Base-by-base conservation (phyloP, 345 rosid genomes). In the Eutrema japonicum region DNA sequence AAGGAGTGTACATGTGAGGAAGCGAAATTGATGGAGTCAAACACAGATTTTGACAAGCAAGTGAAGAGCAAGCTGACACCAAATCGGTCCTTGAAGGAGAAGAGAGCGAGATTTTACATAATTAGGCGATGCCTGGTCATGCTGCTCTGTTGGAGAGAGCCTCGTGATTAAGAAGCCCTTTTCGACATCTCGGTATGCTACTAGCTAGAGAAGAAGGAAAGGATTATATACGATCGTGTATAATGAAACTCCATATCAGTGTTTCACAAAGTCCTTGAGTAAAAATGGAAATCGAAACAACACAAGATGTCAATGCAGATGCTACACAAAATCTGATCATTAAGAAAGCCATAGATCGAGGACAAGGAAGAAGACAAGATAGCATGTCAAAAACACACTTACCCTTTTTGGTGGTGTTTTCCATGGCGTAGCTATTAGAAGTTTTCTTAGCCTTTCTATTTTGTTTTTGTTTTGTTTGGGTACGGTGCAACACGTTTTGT, bases 101-200 rank as follows among this genome's bases (percentile, higher is more conserved):
- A 85, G 66, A 83, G 83, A 73, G 81, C 89, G 26, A 86, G 86
- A 77, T 33, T 87, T 29, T 89, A 87, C 78, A 82, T 89, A 69
- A 79, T 91, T 5, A 79, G 83, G 41, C 84, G 83, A 4, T 91
- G 97, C 32, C 70, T 89, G 14, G 67, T 66, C 56, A 87, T 87
- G 90, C 89, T 85, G 78, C 82, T 87, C 56, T 89, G 96, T 77
- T 91, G 93, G 93, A 85, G 74, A 84, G 82, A 87, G 72, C 66
- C 82, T 68, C 78, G 85, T 68, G 87, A 82, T 12, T 30, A 29
- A 30, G 37, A 7, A 35, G 38, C 26, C 26, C 26, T 22, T 22
- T 22, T 22, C 26, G 26, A 22, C 26, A 22, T 22, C 26, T 22
- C 26, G 26, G 45, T 45, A n/a, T 45, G 22, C 49, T 45, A 45